Base-by-base conservation (phyloP, 2,329 filamentous ascomycete species). In the Madurella mycetomatis region DNA sequence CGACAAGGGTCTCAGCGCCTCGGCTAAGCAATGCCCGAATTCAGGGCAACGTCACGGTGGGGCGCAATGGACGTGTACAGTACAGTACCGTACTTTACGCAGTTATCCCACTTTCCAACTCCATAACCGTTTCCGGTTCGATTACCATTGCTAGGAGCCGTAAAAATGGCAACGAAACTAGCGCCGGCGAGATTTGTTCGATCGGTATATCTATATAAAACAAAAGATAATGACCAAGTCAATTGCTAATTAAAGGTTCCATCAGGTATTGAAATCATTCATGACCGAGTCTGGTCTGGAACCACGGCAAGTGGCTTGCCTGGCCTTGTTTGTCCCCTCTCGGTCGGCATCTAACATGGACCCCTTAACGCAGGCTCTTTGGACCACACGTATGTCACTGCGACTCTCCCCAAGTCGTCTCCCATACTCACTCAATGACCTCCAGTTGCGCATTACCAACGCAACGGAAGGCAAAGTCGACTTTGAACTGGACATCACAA, bases 241-340 rank as follows among this genome's bases (percentile, higher is more conserved):
- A 16, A 32, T n/a, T n/a, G n/a, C n/a, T n/a, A 32, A 31, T 15
- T 37, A 46, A 19, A 46, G 37, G n/a, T 17, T 12, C 2, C 40
- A 1, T 13, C 55, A 94, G 90, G 90, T 95, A 45, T 81, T 90
- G 76, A 87, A 88, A 69, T 92, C 89, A 1, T 96, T 96, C 71
- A 83, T 88, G 74, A 81, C 82, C 61, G 88, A 90, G 60, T 96
- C 91, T 5, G 92, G 92, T 7, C 74, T 97, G 17, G 92, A 96
- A 70, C 90, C 90, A 69, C 88, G 88, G 92, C 95, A 67, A 64
- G 7, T 25, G 7, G 25, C 25, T 25, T 25, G 25, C 25, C 25
- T 25, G 7, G 25, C 25, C 7, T 7, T 25, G 25, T 67, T 13
- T 11, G 30, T 41, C 34, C 44, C 40, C 39, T 9, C 15, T 31